Evolutionary conservation across 352 stramenopile genomes (phyloP).

Genomic region (Phytopythium boreale): DNA sequence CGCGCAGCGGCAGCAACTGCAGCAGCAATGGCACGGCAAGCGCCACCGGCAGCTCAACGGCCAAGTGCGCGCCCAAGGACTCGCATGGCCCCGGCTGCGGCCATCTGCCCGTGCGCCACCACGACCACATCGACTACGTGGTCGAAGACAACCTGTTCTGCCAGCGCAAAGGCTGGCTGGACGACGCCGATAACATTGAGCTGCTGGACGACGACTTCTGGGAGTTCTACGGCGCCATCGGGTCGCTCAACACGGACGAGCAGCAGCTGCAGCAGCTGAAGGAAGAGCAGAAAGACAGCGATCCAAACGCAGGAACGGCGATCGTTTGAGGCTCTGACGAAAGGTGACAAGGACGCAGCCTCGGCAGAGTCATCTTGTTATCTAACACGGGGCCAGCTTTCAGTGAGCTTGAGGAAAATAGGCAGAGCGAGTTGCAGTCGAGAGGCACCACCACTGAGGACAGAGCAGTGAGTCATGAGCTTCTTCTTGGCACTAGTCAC

Average conservation of each 20-base stretch:
- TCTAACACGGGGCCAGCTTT: too few relatives aligned
- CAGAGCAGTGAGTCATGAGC: too few relatives aligned
- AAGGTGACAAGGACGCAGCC: too few relatives aligned
- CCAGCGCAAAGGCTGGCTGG: conserved; percentile 53
- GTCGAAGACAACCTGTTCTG: conserved; percentile 81
- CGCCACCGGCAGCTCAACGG: conserved; percentile 8
- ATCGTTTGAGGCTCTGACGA: background rate
- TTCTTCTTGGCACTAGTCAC: too few relatives aligned
- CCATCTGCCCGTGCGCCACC: conserved; percentile 68
- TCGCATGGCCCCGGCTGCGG: conserved; percentile 66
- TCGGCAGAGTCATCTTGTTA: too few relatives aligned
- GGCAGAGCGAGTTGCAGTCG: too few relatives aligned
- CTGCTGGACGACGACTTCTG: conserved; percentile 80
- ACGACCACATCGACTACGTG: conserved; percentile 83
- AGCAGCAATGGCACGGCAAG: conserved; percentile 11
- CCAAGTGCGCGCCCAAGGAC: conserved; percentile 29
- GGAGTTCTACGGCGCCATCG: conserved; percentile 77
- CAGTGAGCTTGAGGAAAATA: too few relatives aligned
- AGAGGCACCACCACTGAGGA: too few relatives aligned
- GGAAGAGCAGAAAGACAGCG: background rate
- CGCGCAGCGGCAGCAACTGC: conserved; percentile 13
- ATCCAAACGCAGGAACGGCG: background rate
- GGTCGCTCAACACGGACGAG: conserved; percentile 45
- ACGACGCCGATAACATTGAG: conserved; percentile 53
- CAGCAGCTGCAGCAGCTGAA: background rate